Evolutionary conservation across 2,329 filamentous ascomycete genomes (phyloP).

Genomic region (Pyrenochaeta sp.): DNA sequence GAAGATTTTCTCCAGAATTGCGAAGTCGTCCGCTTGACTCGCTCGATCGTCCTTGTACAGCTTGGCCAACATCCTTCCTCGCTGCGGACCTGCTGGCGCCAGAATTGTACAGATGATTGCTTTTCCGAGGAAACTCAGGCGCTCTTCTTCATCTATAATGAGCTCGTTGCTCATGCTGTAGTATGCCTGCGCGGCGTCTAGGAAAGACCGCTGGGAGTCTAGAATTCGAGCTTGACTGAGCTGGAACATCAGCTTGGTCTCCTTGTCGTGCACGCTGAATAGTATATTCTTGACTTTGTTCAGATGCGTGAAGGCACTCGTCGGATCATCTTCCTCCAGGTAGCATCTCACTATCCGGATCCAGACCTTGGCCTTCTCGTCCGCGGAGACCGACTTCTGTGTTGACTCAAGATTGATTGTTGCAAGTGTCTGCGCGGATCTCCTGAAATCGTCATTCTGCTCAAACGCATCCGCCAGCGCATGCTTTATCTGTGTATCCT

Average conservation of each 20-base stretch:
- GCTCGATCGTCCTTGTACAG: conserved; percentile 94
- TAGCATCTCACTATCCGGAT: conserved; percentile 94
- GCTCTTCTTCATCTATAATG: conserved; percentile 84
- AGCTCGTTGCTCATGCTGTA: conserved; percentile 82
- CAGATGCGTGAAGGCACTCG: conserved; percentile 82
- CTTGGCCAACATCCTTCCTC: conserved; percentile 79
- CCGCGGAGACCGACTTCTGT: conserved; percentile 81
- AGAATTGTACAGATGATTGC: conserved; percentile 93
- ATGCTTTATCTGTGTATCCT: conserved; percentile 80
- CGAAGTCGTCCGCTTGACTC: conserved; percentile 76
- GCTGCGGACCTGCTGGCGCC: conserved; percentile 85
- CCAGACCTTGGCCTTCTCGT: conserved; percentile 86
- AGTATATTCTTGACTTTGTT: conserved; percentile 97
- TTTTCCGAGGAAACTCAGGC: conserved; percentile 82
- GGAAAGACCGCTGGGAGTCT: conserved; percentile 88
- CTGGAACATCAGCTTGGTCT: conserved; percentile 83
- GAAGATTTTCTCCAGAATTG: conserved; percentile 97
- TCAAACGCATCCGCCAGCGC: conserved; percentile 86
- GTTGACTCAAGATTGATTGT: conserved; percentile 89
- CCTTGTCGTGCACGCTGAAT: conserved; percentile 76
- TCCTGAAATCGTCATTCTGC: conserved; percentile 78
- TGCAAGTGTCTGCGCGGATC: conserved; percentile 79
- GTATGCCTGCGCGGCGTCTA: conserved; percentile 87
- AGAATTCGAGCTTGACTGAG: conserved; percentile 92
- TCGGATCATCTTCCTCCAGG: conserved; percentile 91